Evolutionary conservation across 2,329 filamentous ascomycete genomes (phyloP).

Genomic region (Cercospora sp.): DNA sequence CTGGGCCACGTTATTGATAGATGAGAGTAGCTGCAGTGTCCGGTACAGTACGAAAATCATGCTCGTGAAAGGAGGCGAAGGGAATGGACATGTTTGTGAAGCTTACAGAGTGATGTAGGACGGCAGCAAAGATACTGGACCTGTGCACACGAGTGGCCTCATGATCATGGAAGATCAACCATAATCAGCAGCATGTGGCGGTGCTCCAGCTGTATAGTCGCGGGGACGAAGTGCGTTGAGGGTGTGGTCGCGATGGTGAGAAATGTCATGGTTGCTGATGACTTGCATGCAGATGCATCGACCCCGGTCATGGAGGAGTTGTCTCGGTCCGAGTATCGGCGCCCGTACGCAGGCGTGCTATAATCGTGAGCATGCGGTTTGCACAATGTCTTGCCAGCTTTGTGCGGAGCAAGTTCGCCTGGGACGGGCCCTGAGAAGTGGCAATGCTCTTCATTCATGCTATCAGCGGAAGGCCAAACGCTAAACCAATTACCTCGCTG

Average conservation of each 20-base stretch:
- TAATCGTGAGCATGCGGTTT: background rate
- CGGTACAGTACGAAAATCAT: constrained; percentile 5
- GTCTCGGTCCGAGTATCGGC: constrained; percentile 4
- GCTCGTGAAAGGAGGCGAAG: constrained; percentile 2
- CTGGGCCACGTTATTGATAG: background rate
- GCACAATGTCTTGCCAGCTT: background rate
- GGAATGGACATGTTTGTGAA: constrained; percentile 1
- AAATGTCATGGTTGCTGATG: constrained; percentile 12
- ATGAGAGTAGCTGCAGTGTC: constrained; percentile 4
- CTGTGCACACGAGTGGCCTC: background rate
- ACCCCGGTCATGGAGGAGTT: constrained; percentile 4
- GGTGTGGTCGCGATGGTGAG: constrained; percentile 11
- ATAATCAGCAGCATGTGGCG: constrained; percentile 4
- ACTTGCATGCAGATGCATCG: constrained; percentile 14
- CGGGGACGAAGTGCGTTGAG: background rate
- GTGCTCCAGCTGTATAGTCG: constrained; percentile 8
- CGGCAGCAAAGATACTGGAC: background rate
- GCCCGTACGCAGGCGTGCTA: background rate
- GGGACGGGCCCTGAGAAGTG: background rate
- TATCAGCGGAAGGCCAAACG: background rate
- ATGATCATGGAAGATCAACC: constrained; percentile 5
- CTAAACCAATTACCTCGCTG: background rate
- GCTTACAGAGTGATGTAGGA: constrained; percentile 8
- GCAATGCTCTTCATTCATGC: background rate
- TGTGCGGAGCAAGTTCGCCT: background rate